Evolutionary conservation across 352 stramenopile genomes (phyloP), one percentile per base, ranked within the genome.

Genomic region (Phytophthora uliginosa): DNA sequence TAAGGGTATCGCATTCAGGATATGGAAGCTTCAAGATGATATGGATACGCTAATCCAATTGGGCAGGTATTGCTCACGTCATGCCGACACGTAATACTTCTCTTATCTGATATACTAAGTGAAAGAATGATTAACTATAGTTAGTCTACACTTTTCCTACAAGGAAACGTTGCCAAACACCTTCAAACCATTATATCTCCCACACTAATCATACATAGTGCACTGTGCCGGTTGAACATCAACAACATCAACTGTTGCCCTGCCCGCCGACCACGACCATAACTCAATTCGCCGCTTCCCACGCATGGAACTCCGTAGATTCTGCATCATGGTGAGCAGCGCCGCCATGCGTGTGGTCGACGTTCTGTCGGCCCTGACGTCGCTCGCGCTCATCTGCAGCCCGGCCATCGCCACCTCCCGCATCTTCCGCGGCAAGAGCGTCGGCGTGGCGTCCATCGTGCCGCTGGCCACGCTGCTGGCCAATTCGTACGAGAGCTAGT

Each of bases 371-470:
- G 70, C 73, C 20, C 71, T 76, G 51, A 58, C 74, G 20, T 78
- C 73, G 22, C 66, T 76, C 28, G 59, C 72, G 26, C 80, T 86
- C 50, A 82, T 79, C 62, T 71, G 77, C 59, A 87, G 79, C 24
- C 79, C 79, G 2, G 61, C 61, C 31, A 72, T 81, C 8, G 64
- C 66, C 26, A 74, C 82, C 12, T 66, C 57, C 48, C 73, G 57
- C 33, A 81, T 86, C 63, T 70, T 72, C 67, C 71, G 60, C 28
- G 48, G 36, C 22, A 80, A 81, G 33, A 31, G 70, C 65, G 54
- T 83, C 15, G 81, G 70, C 7, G 62, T 79, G 18, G 52, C 61
- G 12, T 85, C 79, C 31, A 69, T 86, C 2, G 33, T 84, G 26
- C 77, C 79, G 31, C 68, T 88, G 15, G 76, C 73, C 2, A 70